phyloP scores from a whole-genome alignment of 768 basidiomycete species.

The Panellus pusillus region DNA sequence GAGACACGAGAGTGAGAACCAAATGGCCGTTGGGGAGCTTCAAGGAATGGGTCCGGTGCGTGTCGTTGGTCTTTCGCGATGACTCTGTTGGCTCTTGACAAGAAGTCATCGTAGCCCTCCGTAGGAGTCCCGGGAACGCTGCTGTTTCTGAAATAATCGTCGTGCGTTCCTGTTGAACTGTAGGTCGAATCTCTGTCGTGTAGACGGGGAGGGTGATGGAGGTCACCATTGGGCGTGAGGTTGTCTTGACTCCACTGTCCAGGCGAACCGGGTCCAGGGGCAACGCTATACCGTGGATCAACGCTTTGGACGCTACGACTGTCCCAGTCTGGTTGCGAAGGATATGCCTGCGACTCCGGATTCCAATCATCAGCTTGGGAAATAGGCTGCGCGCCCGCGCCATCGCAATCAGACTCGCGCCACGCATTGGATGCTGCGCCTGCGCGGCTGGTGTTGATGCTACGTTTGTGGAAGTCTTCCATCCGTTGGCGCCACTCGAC shows the following conservation, averaged over 20 bases:
- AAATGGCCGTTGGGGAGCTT: constrained; percentile 75
- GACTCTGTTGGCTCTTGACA: constrained; percentile 80
- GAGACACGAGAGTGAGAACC: constrained; percentile 76
- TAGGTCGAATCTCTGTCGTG: constrained; percentile 50
- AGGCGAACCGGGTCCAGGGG: constrained; percentile 53
- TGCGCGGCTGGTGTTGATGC: constrained; percentile 69
- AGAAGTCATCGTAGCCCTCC: constrained; percentile 71
- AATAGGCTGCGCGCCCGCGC: constrained; percentile 47
- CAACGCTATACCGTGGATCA: constrained; percentile 19
- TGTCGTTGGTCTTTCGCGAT: constrained; percentile 80
- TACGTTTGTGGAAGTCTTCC: constrained; percentile 92
- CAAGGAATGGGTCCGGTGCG: constrained; percentile 86
- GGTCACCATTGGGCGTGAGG: constrained; percentile 48
- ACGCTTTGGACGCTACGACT: constrained; percentile 43
- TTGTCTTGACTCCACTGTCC: constrained; percentile 64
- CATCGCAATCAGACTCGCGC: constrained; percentile 69
- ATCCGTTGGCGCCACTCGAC: constrained; percentile 96
- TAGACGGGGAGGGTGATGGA: constrained; percentile 34
- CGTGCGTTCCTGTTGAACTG: constrained; percentile 46
- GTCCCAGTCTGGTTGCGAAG: constrained; percentile 79
- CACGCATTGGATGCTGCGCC: constrained; percentile 74
- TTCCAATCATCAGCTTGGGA: constrained; percentile 80
- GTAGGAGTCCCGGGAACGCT: constrained; percentile 30
- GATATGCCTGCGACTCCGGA: constrained; percentile 63
- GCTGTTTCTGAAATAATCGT: constrained; percentile 52